Evolutionary conservation across 371 early-diverging fungal species (phyloP).

Genomic region (Lichtheimia ornata): DNA sequence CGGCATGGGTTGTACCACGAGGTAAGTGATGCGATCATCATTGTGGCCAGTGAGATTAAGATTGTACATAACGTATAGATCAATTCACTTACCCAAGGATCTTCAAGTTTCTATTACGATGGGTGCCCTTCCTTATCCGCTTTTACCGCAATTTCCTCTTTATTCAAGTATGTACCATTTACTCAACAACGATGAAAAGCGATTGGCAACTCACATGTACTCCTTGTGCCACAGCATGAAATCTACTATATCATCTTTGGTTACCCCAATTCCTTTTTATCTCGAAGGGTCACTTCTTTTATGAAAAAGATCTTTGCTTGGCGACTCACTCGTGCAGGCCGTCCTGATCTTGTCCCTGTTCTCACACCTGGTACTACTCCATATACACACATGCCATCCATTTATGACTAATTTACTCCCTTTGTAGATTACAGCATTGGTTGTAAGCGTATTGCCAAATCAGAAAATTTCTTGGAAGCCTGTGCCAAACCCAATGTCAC

Average conservation of each 20-base stretch:
- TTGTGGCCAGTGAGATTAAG: not conserved
- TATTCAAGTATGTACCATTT: conserved; percentile 17
- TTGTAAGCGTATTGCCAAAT: conserved; percentile 51
- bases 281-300: not conserved
- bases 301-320: conserved; percentile 5
- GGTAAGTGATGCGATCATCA: conserved; percentile 23
- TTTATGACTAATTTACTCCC: not conserved
- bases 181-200: not conserved
- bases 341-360: conserved; percentile 22
- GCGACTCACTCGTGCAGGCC: conserved; percentile 20
- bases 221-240: conserved; percentile 17
- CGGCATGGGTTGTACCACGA: conserved; percentile 49
- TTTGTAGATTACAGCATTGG: conserved; percentile 17
- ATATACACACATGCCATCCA: not conserved
- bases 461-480: conserved; percentile 51
- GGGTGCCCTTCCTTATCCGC: conserved; percentile 25
- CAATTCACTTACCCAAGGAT: conserved; percentile 13
- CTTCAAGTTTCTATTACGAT: conserved; percentile 19
- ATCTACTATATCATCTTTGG: conserved; percentile 16
- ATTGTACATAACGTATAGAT: not conserved
- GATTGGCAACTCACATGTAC: not conserved
- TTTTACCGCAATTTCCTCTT: conserved; percentile 20
- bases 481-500: conserved; percentile 46
- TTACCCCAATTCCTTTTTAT: conserved; percentile 4
- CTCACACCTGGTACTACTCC: conserved; percentile 17